Evolutionary conservation across 2,329 filamentous ascomycete genomes (phyloP), one percentile per base, ranked within the genome.

Genomic region (Hymenoscyphus repandus): DNA sequence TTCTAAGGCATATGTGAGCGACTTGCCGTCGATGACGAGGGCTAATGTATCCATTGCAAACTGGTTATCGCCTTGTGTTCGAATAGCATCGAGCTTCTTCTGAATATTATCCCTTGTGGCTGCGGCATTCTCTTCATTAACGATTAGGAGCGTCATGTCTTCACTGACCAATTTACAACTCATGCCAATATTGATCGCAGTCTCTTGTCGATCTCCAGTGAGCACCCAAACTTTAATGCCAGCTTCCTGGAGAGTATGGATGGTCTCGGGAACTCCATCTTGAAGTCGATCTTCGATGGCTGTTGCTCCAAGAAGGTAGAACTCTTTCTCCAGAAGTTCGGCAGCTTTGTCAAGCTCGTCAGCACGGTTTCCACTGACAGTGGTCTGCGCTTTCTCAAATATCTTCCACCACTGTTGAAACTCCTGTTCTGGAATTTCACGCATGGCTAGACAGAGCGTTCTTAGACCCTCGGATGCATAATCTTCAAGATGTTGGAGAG

Each of bases 111-210:
- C 87, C 45, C 88, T 79, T 3, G 93, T 97, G 4, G 83, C 88
- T 33, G 78, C 75, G 12, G 90, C 78, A 44, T 74, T 79, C 62
- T 97, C 91, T 66, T 99, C 93, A 64, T 99, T 99, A 64, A 99
- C 80, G 61, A 99, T 96, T 49, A 99, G 74, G 10, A 99, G 78
- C 65, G 93, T 96, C 93, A 99, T 99, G 63, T 99, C 95, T 70
- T 99, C 93, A 59, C 90, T 96, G 54, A 99, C 89, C 45, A 99
- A 79, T 72, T 97, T 97, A 73, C 93, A 99, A 68, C 90, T 96
- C 93, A 99, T 99, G 58, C 95, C 93, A 60, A 99, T 99, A 69
- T 99, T 99, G 79, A 99, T 99, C 50, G 93, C 93, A 27, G 93
- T 99, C 70, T 99, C 93, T 71, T 99, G 95, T 63, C 93, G 83